Conservation (phyloP, 2,329 filamentous ascomycete species). For the Hortaea werneckii region DNA sequence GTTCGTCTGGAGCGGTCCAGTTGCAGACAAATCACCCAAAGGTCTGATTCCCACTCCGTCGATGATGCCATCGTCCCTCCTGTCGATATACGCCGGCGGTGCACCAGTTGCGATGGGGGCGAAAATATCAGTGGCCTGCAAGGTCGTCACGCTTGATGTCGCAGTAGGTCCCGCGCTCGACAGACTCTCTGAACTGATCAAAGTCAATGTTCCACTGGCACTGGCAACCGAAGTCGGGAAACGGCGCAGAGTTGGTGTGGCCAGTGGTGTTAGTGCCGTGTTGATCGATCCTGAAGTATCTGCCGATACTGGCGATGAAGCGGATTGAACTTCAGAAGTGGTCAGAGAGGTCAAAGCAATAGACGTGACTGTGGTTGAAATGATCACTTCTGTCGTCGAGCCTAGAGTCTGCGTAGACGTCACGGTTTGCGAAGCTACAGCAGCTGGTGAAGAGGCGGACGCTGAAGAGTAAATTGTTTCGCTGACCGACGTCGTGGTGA, state of each 20-base stretch:
- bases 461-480: neutral
- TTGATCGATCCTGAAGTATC: slow-evolving; percentile 11
- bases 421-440: slow-evolving; percentile 3
- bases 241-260: slow-evolving; percentile 18
- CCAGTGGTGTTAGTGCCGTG: slow-evolving; percentile 18
- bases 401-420: slow-evolving; percentile 3
- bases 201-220: slow-evolving; percentile 18
- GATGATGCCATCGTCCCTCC: slow-evolving; percentile 31
- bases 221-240: slow-evolving; percentile 19
- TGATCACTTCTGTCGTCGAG: slow-evolving; percentile 2
- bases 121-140: slow-evolving; percentile 29
- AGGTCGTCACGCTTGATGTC: slow-evolving; percentile 13
- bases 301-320: slow-evolving; percentile 9
- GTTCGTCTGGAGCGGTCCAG: slow-evolving; percentile 53
- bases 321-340: slow-evolving; percentile 22
- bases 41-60: slow-evolving; percentile 29
- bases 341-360: slow-evolving; percentile 17
- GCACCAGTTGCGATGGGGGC: slow-evolving; percentile 30
- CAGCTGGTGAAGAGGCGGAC: neutral
- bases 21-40: slow-evolving; percentile 26
- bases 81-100: slow-evolving; percentile 32
- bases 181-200: slow-evolving; percentile 20
- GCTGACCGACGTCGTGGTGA: neutral
- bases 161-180: slow-evolving; percentile 14
- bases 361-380: slow-evolving; percentile 15